Conservation (phyloP, 1,284 basidiomycete species). For the Ustilago esculenta region DNA sequence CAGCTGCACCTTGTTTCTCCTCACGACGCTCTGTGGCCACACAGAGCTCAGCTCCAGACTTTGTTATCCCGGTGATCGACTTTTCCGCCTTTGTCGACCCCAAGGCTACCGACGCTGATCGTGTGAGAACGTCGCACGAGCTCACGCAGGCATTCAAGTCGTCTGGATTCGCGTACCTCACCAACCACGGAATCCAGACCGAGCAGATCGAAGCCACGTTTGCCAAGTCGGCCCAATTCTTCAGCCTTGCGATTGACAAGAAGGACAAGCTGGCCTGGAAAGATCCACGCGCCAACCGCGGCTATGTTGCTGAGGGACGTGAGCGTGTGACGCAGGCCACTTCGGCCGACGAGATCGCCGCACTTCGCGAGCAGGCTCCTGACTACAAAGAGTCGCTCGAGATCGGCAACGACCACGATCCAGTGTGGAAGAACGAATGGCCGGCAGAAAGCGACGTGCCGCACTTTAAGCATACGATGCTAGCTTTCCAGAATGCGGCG, state of each 20-base stretch:
- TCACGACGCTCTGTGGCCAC: conserved; percentile 18
- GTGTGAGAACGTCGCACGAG: conserved; percentile 74
- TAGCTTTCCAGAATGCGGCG: conserved; percentile 76
- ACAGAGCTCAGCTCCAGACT: conserved; percentile 13
- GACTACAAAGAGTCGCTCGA: conserved; percentile 82
- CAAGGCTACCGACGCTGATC: conserved; percentile 71
- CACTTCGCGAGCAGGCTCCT: conserved; percentile 75
- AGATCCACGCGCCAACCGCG: conserved; percentile 80
- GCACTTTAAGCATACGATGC: conserved; percentile 76
- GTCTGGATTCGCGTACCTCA: conserved; percentile 66
- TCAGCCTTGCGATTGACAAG: conserved; percentile 73
- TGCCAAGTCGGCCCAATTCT: conserved; percentile 79
- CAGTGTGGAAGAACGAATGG: conserved; percentile 75
- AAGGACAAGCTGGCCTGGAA: conserved; percentile 71
- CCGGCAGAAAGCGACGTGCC: conserved; percentile 75
- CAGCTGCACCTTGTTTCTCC: too few relatives aligned
- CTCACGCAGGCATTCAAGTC: conserved; percentile 81
- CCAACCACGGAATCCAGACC: conserved; percentile 17
- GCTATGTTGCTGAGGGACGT: conserved; percentile 80
- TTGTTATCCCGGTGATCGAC: conserved; percentile 76
- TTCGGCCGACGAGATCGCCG: conserved; percentile 75
- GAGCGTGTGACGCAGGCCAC: conserved; percentile 81
- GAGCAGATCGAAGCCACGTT: conserved; percentile 69
- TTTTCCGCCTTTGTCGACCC: conserved; percentile 75
- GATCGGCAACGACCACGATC: conserved; percentile 78